Evolutionary conservation across 148 eudicot species (phyloP).

Genomic region (Euryodendron excelsum): DNA sequence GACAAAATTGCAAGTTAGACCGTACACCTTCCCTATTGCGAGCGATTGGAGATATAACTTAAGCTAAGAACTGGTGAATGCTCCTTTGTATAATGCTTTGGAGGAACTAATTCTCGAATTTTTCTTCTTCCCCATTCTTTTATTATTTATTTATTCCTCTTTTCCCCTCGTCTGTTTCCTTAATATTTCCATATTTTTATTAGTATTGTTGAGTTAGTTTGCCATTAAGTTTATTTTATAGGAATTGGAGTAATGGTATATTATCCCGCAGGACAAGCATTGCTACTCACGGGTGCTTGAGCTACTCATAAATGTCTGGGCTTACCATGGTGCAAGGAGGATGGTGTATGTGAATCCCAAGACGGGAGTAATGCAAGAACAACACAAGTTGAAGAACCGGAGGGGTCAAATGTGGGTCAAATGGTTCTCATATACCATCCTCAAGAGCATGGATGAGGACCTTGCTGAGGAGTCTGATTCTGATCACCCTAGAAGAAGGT

Average conservation of each 20-base stretch:
- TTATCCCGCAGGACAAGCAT: constrained; percentile 69
- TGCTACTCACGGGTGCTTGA: constrained; percentile 92
- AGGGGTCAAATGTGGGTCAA: constrained; percentile 86
- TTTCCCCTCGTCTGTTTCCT: not conserved
- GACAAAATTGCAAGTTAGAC: not conserved
- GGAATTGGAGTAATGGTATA: not conserved
- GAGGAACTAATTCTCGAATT: not conserved
- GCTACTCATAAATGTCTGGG: constrained; percentile 90
- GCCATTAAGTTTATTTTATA: not conserved
- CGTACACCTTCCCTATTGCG: not conserved
- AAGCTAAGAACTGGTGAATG: not conserved
- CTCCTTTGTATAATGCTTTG: not conserved
- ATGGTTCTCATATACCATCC: constrained; percentile 59
- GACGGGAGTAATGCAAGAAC: constrained; percentile 72
- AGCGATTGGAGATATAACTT: not conserved
- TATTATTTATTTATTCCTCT: not conserved
- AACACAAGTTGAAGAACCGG: constrained; percentile 57
- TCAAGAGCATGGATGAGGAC: constrained; percentile 93
- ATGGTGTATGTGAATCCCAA: constrained; percentile 75
- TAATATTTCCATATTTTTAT: not conserved
- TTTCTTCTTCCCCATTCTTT: not conserved
- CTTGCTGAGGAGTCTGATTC: constrained; percentile 85
- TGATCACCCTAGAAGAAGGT: constrained; percentile 42
- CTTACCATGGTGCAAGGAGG: constrained; percentile 77
- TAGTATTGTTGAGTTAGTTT: not conserved